phyloP scores from a whole-genome alignment of 257 asterid genomes.

The Anisodus tanguticus region DNA sequence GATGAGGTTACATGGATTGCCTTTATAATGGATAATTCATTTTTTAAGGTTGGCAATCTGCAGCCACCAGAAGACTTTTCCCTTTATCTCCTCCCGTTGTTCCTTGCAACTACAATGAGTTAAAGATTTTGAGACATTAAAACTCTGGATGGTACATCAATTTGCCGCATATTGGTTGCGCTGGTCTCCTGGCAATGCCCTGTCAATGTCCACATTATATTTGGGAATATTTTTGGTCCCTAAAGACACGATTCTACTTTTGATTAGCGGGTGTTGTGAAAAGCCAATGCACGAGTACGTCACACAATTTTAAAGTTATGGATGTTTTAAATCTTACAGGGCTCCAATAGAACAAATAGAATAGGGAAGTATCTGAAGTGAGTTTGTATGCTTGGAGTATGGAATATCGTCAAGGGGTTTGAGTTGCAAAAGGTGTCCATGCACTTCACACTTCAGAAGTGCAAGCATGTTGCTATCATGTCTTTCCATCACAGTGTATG shows the following conservation, averaged over 20 bases:
- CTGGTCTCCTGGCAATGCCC: not conserved
- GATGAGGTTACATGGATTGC: constrained; percentile 16
- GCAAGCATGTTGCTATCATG: not conserved
- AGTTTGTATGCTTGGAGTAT: not conserved
- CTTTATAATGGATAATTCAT: not conserved
- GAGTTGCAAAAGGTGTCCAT: not conserved
- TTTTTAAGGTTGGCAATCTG: not conserved
- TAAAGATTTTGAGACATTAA: constrained; percentile 1
- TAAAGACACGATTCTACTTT: not conserved
- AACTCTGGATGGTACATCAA: not conserved
- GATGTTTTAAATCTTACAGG: not conserved
- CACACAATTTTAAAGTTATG: not conserved
- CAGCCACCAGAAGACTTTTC: not conserved
- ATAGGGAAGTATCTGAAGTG: constrained; percentile 15
- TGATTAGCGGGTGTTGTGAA: not conserved
- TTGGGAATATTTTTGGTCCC: not conserved
- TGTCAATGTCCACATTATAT: not conserved
- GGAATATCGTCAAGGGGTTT: constrained; percentile 12
- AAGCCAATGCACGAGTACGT: not conserved
- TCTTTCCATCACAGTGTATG: constrained; percentile 16
- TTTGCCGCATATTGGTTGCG: not conserved
- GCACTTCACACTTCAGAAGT: not conserved
- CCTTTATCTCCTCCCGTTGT: not conserved
- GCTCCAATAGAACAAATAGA: not conserved
- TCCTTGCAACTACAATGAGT: not conserved